Percentiles rank a stretch among this genome's conserved stretches.
phyloP scores from a whole-genome alignment of 257 asterid species.

The Solanum raphanifolium region DNA sequence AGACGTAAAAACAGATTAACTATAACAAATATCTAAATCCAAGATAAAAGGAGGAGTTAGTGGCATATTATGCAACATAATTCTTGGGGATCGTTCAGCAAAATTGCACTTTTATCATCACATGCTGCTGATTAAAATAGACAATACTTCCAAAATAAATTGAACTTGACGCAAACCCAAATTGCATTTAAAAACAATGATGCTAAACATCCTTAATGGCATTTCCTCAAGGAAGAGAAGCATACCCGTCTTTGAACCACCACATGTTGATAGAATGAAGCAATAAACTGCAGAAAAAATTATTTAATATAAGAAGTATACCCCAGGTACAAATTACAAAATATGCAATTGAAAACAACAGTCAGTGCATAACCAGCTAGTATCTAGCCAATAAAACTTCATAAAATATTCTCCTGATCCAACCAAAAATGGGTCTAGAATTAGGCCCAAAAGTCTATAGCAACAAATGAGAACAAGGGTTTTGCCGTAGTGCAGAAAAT shows the following conservation, averaged over 20 bases:
- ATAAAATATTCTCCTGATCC: neutral
- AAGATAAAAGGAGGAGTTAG: neutral
- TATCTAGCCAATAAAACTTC: neutral
- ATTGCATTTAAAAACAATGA: neutral
- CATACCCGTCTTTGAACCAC: slow-evolving; percentile 91
- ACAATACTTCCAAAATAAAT: neutral
- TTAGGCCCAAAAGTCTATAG: neutral
- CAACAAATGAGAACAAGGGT: neutral
- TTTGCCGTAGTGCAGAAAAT: neutral
- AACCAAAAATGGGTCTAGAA: neutral
- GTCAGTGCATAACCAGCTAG: neutral
- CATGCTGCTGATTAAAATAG: neutral
- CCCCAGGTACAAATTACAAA: neutral
- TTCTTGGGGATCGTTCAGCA: neutral
- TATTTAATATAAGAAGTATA: neutral
- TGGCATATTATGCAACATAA: neutral
- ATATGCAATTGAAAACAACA: neutral
- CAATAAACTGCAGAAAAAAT: slow-evolving; percentile 65
- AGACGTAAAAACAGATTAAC: neutral
- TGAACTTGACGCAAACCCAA: neutral
- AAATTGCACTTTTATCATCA: neutral
- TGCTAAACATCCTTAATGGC: neutral
- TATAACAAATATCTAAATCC: neutral
- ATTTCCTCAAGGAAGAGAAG: slow-evolving; percentile 8
- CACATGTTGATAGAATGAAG: slow-evolving; percentile 93